Evolutionary conservation across 306 rosid species (phyloP), one percentile per base, ranked within the genome.

Genomic region (Betula pendula): DNA sequence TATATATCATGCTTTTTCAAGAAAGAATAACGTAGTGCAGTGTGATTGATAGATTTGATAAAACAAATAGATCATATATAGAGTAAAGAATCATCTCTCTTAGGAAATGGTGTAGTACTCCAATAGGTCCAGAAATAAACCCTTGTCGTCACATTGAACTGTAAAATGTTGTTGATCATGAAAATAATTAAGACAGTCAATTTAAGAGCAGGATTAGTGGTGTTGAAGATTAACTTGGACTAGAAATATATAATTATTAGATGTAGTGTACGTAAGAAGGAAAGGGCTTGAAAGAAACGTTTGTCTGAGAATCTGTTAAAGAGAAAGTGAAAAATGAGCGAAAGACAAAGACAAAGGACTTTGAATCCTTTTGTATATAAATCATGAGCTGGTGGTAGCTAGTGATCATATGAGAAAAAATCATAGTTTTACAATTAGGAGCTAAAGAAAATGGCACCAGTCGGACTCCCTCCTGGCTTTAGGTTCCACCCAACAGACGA

Each of bases 391-490:
- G 80, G 19, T 80, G 5, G 38, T 73, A 62, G n/a, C n/a, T n/a
- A n/a, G 79, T 67, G 84, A 81, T 76, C 2, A 29, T 29, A 80
- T 33, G 71, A 77, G 81, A 83, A 79, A 72, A 71, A 65, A 1
- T 29, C 1, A 51, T 82, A n/a, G n/a, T 79, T 78, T 80, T 55
- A 49, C 76, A 73, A 70, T n/a, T 12, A 55, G 29, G 49, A 63
- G 55, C 27, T 29, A 72, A 49, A 52, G 16, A 47, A 47, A 53
- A 93, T 95, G 99, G 93, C 97, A 68, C 95, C 97, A 20, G 97
- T 95, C 25, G 99, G 99, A 68, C 85, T 95, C 83, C 99, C 99
- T 75, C 99, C 99, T n/a, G 99, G 99, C 62, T 95, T 95, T 78
- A 85, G 99, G 84, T 95, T 95, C 81, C 99, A 95, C 79, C 99